A percentile compares a stretch with the other conserved stretches of the same genome.
Conservation (phyloP, 2,329 filamentous ascomycete species). For the Xylariaceae sp. region DNA sequence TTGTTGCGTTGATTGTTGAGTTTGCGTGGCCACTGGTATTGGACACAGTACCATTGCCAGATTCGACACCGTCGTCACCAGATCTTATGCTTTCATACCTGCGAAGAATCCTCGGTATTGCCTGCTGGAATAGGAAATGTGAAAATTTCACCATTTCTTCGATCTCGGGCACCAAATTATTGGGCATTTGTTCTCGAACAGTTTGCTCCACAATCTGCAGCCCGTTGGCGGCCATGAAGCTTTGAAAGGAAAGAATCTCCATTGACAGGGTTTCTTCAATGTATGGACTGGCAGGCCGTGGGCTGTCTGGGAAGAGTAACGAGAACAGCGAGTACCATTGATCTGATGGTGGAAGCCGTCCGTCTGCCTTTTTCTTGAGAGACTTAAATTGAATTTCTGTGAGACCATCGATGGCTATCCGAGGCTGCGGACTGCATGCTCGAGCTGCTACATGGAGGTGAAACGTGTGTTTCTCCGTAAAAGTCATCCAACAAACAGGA, state of each 20-base stretch:
- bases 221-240: conserved; percentile 4
- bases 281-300: not conserved
- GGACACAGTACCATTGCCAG: not conserved
- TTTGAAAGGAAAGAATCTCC: conserved; percentile 1
- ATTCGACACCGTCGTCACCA: not conserved
- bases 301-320: conserved; percentile 16
- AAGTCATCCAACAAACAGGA: conserved; percentile 14
- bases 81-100: not conserved
- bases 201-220: conserved; percentile 3
- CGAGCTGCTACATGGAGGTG: conserved; percentile 10
- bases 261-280: conserved; percentile 1
- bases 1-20: no score
- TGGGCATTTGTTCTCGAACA: conserved; percentile 1
- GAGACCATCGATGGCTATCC: conserved; percentile 2
- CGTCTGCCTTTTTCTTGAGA: conserved; percentile 13
- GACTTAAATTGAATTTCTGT: conserved; percentile 7
- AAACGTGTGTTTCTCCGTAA: conserved; percentile 7
- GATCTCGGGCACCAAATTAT: not conserved
- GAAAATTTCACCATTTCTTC: conserved; percentile 2
- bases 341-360: conserved; percentile 14
- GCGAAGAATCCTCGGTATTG: conserved; percentile 2
- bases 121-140: conserved; percentile 2
- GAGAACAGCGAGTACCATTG: conserved; percentile 20
- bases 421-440: not conserved
- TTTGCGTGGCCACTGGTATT: not conserved